Conservation (phyloP, 768 basidiomycete species). For the Butyriboletus loyo region DNA sequence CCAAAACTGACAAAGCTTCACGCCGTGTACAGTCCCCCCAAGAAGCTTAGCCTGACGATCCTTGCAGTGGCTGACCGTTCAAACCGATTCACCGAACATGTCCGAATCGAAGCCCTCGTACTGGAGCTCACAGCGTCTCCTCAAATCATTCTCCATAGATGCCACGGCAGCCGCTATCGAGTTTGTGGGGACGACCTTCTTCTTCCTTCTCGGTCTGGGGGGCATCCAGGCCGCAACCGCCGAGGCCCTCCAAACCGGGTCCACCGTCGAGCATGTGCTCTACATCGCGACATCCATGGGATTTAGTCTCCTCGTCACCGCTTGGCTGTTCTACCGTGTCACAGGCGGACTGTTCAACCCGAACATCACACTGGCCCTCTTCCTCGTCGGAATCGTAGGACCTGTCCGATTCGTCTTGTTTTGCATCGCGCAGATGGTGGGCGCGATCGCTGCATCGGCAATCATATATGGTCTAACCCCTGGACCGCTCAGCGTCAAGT, state of each 20-base stretch:
- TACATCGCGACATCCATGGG: slow-evolving; percentile 64
- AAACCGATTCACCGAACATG: slow-evolving; percentile 5
- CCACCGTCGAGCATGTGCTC: slow-evolving; percentile 41
- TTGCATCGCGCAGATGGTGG: slow-evolving; percentile 58
- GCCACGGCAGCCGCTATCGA: slow-evolving; percentile 51
- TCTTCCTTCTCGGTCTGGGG: slow-evolving; percentile 64
- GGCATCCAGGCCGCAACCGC: slow-evolving; percentile 56
- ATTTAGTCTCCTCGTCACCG: slow-evolving; percentile 56
- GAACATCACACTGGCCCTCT: slow-evolving; percentile 55
- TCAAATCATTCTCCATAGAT: slow-evolving; percentile 37
- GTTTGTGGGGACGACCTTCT: slow-evolving; percentile 57
- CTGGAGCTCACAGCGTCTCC: slow-evolving; percentile 27
- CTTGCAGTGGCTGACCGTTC: background rate
- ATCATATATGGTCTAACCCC: slow-evolving; percentile 55
- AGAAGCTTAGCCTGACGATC: background rate
- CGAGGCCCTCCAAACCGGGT: slow-evolving; percentile 31
- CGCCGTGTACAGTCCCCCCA: too few relatives aligned
- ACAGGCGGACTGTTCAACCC: slow-evolving; percentile 70
- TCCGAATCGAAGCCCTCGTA: slow-evolving; percentile 4
- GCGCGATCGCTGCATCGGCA: slow-evolving; percentile 58
- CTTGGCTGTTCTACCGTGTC: slow-evolving; percentile 65
- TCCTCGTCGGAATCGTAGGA: slow-evolving; percentile 52
- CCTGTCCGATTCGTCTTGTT: slow-evolving; percentile 58
- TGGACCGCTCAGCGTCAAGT: slow-evolving; percentile 55
- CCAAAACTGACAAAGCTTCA: background rate